Conservation (phyloP, 768 basidiomycete genomes). For the Tulasnella sp. region DNA sequence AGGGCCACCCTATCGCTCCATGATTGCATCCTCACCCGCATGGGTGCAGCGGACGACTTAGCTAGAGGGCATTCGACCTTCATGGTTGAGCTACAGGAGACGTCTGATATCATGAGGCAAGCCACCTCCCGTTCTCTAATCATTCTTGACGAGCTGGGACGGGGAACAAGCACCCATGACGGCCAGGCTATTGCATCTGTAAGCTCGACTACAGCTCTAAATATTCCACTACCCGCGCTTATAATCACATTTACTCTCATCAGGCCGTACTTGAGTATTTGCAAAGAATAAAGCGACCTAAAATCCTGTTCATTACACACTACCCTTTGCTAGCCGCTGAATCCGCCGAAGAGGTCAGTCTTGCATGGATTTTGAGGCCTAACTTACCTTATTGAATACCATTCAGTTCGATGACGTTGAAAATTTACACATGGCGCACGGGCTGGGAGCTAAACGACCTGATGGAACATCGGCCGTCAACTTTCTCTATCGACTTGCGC, state of each 20-base stretch:
- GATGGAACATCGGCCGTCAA: slow-evolving; percentile 76
- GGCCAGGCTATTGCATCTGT: slow-evolving; percentile 41
- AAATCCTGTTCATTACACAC: slow-evolving; percentile 91
- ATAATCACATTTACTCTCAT: not conserved
- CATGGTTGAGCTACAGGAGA: slow-evolving; percentile 96
- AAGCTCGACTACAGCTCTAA: slow-evolving; percentile 30
- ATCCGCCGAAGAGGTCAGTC: slow-evolving; percentile 35
- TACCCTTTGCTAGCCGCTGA: slow-evolving; percentile 80
- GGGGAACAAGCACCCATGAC: slow-evolving; percentile 91
- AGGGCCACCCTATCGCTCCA: slow-evolving; percentile 71
- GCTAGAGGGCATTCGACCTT: slow-evolving; percentile 86
- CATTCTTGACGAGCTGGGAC: slow-evolving; percentile 77
- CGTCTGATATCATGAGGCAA: slow-evolving; percentile 77
- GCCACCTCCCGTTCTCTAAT: slow-evolving; percentile 76
- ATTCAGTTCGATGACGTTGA: slow-evolving; percentile 53
- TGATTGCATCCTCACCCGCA: slow-evolving; percentile 81
- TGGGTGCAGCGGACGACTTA: slow-evolving; percentile 91
- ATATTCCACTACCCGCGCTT: not conserved
- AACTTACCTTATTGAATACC: not conserved
- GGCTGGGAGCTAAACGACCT: slow-evolving; percentile 18
- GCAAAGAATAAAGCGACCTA: slow-evolving; percentile 53
- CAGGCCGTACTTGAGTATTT: slow-evolving; percentile 74
- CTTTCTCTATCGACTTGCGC: slow-evolving; percentile 74
- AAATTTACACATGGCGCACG: slow-evolving; percentile 69
- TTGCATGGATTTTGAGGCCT: not conserved